phyloP scores from a whole-genome alignment of 495 filamentous ascomycete species.

The Neurospora discreta region DNA sequence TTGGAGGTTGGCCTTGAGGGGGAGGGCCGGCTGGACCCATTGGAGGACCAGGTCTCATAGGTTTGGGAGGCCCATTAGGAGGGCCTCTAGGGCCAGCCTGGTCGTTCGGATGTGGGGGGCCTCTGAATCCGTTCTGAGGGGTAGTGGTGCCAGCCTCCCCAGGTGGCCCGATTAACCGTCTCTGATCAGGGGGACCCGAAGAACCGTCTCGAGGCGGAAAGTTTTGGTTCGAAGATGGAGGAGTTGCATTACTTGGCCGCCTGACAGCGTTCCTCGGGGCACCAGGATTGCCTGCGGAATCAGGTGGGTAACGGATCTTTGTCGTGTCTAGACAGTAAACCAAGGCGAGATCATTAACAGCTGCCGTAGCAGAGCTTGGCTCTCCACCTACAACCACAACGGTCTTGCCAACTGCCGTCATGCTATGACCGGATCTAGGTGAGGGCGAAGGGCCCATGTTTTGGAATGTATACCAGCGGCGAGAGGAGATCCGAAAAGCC shows the following conservation, averaged over 20 bases:
- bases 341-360: slow-evolving; percentile 73
- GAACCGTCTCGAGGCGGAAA: slow-evolving; percentile 53
- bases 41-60: slow-evolving; percentile 60
- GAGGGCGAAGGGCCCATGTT: slow-evolving; percentile 98
- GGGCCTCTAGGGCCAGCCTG: slow-evolving; percentile 19
- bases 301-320: slow-evolving; percentile 91
- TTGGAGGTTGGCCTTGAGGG: slow-evolving; percentile 75
- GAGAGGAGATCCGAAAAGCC: slow-evolving; percentile 83
- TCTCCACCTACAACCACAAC: slow-evolving; percentile 90
- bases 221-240: slow-evolving; percentile 23
- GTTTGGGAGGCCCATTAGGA: slow-evolving; percentile 34
- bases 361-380: slow-evolving; percentile 73
- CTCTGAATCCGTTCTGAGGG: slow-evolving; percentile 25
- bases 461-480: slow-evolving; percentile 98
- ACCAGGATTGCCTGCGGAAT: slow-evolving; percentile 45
- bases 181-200: slow-evolving; percentile 43
- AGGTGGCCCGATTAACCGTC: slow-evolving; percentile 37
- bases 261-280: slow-evolving; percentile 24
- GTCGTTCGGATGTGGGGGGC: slow-evolving; percentile 8
- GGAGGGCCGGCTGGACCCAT: slow-evolving; percentile 73
- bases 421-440: slow-evolving; percentile 87
- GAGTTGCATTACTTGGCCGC: slow-evolving; percentile 30
- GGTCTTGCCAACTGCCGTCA: slow-evolving; percentile 87
- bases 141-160: slow-evolving; percentile 45
- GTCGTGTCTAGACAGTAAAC: slow-evolving; percentile 86